Evolutionary conservation across 176 grass and related monocot species (phyloP), one percentile per base, ranked within the genome.

Genomic region (Thinopyrum elongatum): DNA sequence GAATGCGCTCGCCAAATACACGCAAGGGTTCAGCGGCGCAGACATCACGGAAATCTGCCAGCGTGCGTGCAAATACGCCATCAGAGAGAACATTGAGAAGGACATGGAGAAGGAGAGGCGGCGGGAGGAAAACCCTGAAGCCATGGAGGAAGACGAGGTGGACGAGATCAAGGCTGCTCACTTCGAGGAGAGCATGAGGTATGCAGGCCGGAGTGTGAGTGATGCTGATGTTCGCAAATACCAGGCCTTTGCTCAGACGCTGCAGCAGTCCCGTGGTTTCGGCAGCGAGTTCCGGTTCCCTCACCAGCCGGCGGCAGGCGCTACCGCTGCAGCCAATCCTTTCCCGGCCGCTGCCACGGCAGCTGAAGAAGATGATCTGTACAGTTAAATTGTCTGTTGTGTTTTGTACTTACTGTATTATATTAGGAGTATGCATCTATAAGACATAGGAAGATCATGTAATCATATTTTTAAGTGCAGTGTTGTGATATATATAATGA

Each of bases 161-260:
- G 94, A 91, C 22, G 94, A 97, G 82, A 97, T 97, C 79, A 93
- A 76, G 77, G 91, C 65, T 22, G 89, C 55, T 9, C 94, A 94
- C 74, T 97, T 97, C 4, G 94, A 97, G 69, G 94, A 97, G 53
- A 90, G 91, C 1, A 97, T 97, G 94, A 97, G 92, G 87, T 94
- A 86, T 39, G 94, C 94, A 0, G 84, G 94, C 6, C 75, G 94
- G 49, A 96, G 94, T 71, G 94, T 96, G 10, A 93, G 91, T 10
- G 91, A 96, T 26, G 89, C 89, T 0, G 94, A 97, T 76, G 93
- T 97, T 30, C 66, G 91, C 17, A 97, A 97, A 74, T 97, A 51
- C 47, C 15, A 51, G 15, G 47, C 47, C 47, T 51, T 51, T 51
- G 47, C 47, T 51, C 47, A 51, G 79, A 94, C 94, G 29, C 84